A percentile compares a stretch with the other conserved stretches of the same genome.
Conservation (phyloP, 805 yeast genomes). For the Zygotorulaspora sp. region DNA sequence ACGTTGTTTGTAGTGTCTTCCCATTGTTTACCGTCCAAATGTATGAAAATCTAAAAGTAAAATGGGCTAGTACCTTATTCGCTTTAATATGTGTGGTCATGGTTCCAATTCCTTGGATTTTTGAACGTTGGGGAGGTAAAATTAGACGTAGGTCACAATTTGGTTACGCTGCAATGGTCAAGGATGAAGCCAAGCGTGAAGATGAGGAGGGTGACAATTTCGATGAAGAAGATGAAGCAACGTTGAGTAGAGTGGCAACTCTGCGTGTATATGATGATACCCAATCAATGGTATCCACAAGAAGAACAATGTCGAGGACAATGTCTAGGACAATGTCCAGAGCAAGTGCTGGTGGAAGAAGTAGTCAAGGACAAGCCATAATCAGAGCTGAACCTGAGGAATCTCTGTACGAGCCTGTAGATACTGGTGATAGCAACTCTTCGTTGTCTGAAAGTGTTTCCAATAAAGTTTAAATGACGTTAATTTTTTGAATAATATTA, state of each 20-base stretch:
- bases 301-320: background rate
- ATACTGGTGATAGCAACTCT: constrained; percentile 1
- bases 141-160: constrained; percentile 55
- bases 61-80: constrained; percentile 75
- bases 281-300: constrained; percentile 4
- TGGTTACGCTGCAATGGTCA: constrained; percentile 53
- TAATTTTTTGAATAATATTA: too few species aligned
- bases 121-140: constrained; percentile 52
- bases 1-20: constrained; percentile 69
- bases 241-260: constrained; percentile 11
- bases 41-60: constrained; percentile 64
- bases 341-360: background rate
- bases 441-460: constrained; percentile 6
- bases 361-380: background rate
- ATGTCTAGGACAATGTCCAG: background rate
- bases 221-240: constrained; percentile 4
- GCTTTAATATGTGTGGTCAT: constrained; percentile 60
- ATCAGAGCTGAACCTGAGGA: constrained; percentile 6
- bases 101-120: constrained; percentile 72
- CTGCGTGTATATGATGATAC: constrained; percentile 10
- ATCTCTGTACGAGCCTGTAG: constrained; percentile 7
- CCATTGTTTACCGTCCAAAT: constrained; percentile 84
- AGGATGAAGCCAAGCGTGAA: constrained; percentile 30
- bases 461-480: background rate
- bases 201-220: constrained; percentile 39